These are phyloP conservation scores for Trametopsis cervina DNA, from an alignment of 768 basidiomycete species.

Conservation along the genomic window DNA sequence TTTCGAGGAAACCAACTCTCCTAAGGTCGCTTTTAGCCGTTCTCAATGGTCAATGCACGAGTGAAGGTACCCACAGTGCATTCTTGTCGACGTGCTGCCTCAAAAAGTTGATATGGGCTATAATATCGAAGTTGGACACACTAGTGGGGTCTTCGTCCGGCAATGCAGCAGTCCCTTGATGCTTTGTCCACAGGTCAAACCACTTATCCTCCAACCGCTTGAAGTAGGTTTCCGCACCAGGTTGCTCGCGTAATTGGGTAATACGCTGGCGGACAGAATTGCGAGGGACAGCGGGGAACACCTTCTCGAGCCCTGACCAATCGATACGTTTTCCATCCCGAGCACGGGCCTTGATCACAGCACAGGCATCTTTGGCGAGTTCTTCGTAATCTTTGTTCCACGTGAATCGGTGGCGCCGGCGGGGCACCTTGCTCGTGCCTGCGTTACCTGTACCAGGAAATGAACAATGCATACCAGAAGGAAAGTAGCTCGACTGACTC, in stretches of 20 bases:
- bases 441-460: neutral
- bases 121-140: conserved; percentile 70
- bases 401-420: conserved; percentile 59
- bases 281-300: conserved; percentile 71
- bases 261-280: conserved; percentile 69
- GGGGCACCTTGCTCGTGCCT: conserved; percentile 8
- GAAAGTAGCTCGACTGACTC: conserved; percentile 3
- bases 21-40: too few species aligned
- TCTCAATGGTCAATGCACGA: neutral
- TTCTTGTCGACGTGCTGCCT: conserved; percentile 80
- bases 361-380: conserved; percentile 76
- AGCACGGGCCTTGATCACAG: conserved; percentile 76
- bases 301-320: conserved; percentile 66
- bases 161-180: conserved; percentile 59
- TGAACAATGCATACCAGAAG: neutral
- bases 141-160: conserved; percentile 67
- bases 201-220: conserved; percentile 77
- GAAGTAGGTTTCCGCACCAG: conserved; percentile 68
- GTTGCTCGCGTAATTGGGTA: conserved; percentile 48
- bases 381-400: conserved; percentile 91
- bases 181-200: conserved; percentile 68
- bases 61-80: conserved; percentile 79
- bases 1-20: conserved; percentile 55
- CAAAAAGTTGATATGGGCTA: conserved; percentile 75
- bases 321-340: conserved; percentile 53